A percentile compares a stretch with the other conserved stretches of the same genome.
phyloP scores from a whole-genome alignment of 768 basidiomycete genomes.

The Trametes sanguinea region DNA sequence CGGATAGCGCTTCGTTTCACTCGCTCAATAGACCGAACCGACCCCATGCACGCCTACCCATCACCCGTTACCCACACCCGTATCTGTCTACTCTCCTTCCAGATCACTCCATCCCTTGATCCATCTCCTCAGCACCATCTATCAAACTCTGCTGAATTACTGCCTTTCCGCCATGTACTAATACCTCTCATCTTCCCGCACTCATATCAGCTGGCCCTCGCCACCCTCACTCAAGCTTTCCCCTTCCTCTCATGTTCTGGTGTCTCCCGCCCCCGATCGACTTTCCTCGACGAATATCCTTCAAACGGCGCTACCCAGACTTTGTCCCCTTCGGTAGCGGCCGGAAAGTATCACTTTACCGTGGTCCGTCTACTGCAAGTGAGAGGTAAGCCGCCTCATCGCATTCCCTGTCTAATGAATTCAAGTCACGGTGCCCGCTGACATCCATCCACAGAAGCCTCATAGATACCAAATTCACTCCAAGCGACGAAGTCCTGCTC shows the following conservation, averaged over 20 bases:
- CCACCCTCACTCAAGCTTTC: background rate
- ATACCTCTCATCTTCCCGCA: conserved; percentile 12
- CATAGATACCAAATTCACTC: background rate
- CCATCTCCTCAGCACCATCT: conserved; percentile 5
- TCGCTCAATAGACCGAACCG: background rate
- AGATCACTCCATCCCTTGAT: conserved; percentile 17
- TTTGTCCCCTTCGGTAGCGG: background rate
- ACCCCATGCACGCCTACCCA: background rate
- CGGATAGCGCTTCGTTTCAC: no score
- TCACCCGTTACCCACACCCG: background rate
- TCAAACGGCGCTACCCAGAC: conserved; percentile 16
- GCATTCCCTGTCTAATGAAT: background rate
- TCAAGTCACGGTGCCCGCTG: background rate
- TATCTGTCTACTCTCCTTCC: conserved; percentile 1
- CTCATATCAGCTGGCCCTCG: conserved; percentile 17
- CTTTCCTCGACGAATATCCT: conserved; percentile 12
- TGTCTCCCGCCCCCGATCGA: conserved; percentile 5
- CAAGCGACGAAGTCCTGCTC: conserved; percentile 5
- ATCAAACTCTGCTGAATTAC: conserved; percentile 15
- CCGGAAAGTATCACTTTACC: conserved; percentile 3
- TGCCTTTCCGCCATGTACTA: conserved; percentile 5
- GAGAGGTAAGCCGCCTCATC: background rate
- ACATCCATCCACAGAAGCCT: conserved; percentile 8
- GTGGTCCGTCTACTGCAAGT: conserved; percentile 14
- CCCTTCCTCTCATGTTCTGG: conserved; percentile 13